A percentile compares a stretch with the other conserved stretches of the same genome.
phyloP scores from a whole-genome alignment of 345 rosid genomes.

The Dipteronia dyeriana region DNA sequence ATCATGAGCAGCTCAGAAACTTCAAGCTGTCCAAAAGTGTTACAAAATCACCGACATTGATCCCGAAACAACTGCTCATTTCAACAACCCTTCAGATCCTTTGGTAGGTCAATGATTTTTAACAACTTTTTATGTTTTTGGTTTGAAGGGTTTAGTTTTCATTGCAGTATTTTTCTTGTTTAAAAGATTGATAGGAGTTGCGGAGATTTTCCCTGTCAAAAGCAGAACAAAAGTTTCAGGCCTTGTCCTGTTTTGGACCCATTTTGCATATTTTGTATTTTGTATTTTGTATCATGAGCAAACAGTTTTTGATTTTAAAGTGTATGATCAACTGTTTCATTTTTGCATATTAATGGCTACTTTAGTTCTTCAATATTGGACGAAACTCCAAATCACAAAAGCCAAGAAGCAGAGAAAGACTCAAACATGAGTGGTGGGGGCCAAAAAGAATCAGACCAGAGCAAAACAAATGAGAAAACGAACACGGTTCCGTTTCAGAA shows the following conservation, averaged over 20 bases:
- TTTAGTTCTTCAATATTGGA: neutral
- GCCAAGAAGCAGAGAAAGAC: constrained; percentile 32
- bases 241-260: no score
- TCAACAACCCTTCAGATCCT: neutral
- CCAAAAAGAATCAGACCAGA: no score
- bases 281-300: no score
- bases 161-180: no score
- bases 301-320: no score
- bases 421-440: constrained; percentile 16
- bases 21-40: neutral
- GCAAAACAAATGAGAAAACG: constrained; percentile 47
- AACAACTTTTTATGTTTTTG: neutral
- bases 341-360: neutral
- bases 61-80: no score
- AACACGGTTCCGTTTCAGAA: constrained; percentile 68
- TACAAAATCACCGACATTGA: neutral
- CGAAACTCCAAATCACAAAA: constrained; percentile 36
- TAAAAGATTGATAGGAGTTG: neutral
- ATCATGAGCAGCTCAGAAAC: neutral
- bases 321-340: no score
- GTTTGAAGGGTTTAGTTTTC: no score
- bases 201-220: neutral
- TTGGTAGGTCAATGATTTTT: neutral
- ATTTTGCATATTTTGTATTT: no score
- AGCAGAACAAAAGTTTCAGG: no score